Conservation (phyloP, 345 rosid genomes). For the Lepidium sativum region DNA sequence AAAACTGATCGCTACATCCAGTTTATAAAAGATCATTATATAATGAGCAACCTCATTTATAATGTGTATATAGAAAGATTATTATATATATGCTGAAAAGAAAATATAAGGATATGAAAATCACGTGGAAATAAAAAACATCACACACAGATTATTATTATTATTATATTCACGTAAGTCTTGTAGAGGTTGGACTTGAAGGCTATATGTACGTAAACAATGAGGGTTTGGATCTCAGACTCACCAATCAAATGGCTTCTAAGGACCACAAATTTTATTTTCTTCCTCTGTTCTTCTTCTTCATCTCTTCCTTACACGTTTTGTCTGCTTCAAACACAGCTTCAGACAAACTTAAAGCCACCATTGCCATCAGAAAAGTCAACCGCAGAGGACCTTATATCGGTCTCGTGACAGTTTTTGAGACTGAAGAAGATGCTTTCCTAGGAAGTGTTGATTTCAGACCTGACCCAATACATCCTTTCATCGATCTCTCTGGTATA, state of each 20-base stretch:
- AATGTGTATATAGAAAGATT: too few species aligned
- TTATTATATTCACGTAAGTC: too few species aligned
- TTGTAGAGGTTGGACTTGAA: neutral
- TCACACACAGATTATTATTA: too few species aligned
- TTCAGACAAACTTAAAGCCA: neutral
- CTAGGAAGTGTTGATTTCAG: conserved; percentile 27
- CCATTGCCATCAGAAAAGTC: conserved; percentile 18
- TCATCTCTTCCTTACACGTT: conserved; percentile 4
- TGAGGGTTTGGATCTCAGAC: neutral
- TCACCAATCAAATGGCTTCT: neutral
- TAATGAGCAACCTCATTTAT: too few species aligned
- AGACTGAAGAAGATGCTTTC: conserved; percentile 38
- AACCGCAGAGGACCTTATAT: conserved; percentile 39
- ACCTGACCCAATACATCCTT: conserved; percentile 27
- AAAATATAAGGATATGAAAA: too few species aligned
- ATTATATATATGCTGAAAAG: too few species aligned
- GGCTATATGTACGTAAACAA: neutral
- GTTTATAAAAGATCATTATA: too few species aligned
- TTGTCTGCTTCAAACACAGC: conserved; percentile 11
- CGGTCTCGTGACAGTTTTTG: conserved; percentile 39
- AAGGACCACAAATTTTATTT: neutral
- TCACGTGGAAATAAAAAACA: too few species aligned
- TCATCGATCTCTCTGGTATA: conserved; percentile 41
- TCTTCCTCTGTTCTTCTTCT: neutral
- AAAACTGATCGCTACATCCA: too few species aligned